These are phyloP conservation scores for Stagonosporopsis chrysanthemi DNA, from an alignment of 2,329 filamentous ascomycete genomes.

Conservation along the genomic window DNA sequence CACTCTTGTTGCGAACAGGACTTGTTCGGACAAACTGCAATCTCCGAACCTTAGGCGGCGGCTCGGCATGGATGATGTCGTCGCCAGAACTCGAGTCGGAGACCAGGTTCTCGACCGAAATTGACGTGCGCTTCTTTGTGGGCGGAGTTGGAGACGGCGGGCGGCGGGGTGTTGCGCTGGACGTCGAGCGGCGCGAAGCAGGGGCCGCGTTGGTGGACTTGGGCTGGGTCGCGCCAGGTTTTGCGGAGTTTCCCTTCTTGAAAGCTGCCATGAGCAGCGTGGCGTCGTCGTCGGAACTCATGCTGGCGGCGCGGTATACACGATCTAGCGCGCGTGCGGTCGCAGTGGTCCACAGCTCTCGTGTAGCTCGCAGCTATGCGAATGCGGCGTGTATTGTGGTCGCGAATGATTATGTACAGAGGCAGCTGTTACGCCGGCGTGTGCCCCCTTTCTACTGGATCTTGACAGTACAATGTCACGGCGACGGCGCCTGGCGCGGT, in stretches of 20 bases:
- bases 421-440: too few relatives aligned
- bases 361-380: background rate
- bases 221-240: background rate
- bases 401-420: background rate
- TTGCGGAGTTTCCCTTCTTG: slow-evolving; percentile 15
- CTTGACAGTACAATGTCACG: background rate
- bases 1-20: slow-evolving; percentile 36
- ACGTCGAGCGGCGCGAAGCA: background rate
- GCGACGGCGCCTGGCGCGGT: background rate
- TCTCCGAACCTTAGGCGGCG: slow-evolving; percentile 20
- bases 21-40: slow-evolving; percentile 36
- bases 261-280: slow-evolving; percentile 41
- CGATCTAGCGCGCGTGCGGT: background rate
- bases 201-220: background rate
- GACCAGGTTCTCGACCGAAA: slow-evolving; percentile 25
- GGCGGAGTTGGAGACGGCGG: background rate
- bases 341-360: background rate
- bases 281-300: slow-evolving; percentile 40
- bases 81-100: slow-evolving; percentile 26
- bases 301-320: slow-evolving; percentile 3
- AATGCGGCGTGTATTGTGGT: background rate
- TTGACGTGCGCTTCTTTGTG: slow-evolving; percentile 13
- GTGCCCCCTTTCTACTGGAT: too few relatives aligned
- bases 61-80: background rate
- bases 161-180: background rate